These are phyloP conservation scores for Neurospora tetraspora DNA, from an alignment of 495 filamentous ascomycete genomes.

Conservation along the genomic window DNA sequence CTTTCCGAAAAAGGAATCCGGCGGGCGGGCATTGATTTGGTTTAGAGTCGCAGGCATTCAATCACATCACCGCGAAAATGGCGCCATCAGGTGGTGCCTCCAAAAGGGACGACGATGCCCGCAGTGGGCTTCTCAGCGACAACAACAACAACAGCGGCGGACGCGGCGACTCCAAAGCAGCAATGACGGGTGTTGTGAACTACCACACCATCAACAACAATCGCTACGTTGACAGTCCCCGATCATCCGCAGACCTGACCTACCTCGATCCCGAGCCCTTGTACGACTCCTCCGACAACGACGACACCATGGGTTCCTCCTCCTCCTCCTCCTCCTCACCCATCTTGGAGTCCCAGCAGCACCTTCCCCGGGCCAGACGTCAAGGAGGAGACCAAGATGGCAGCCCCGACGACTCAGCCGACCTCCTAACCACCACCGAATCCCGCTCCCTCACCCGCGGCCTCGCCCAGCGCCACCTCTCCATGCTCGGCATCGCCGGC, in stretches of 20 bases:
- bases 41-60: background rate
- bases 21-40: background rate
- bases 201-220: background rate
- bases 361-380: no score
- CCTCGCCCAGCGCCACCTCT: conserved; percentile 36
- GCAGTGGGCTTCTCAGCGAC: background rate
- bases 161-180: background rate
- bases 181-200: background rate
- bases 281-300: background rate
- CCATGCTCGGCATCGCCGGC: conserved; percentile 37
- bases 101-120: background rate
- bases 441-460: conserved; percentile 29
- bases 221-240: background rate
- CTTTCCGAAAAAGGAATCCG: background rate
- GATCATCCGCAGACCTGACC: background rate
- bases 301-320: background rate
- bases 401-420: conserved; percentile 6
- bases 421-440: conserved; percentile 24
- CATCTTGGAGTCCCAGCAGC: background rate
- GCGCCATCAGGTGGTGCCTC: background rate
- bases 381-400: background rate
- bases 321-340: background rate
- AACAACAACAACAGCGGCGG: background rate
- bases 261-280: background rate
- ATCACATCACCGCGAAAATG: background rate